These are phyloP conservation scores for Antrodiella citrinella DNA, from an alignment of 768 basidiomycete species.

Conservation along the genomic window DNA sequence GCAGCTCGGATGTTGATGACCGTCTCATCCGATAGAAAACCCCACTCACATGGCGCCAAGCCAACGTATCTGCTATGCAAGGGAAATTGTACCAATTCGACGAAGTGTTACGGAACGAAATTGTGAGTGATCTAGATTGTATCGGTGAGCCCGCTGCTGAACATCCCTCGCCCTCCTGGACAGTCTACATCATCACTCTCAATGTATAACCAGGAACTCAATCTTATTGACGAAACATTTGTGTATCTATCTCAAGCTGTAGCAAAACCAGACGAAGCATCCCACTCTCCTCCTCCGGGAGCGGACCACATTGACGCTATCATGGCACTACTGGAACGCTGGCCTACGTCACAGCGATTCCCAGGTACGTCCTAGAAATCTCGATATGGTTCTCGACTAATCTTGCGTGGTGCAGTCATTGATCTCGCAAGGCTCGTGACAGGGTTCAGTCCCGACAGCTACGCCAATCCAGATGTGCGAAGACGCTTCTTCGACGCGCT, in stretches of 20 bases:
- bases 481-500: constrained; percentile 52
- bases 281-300: constrained; percentile 28
- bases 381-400: background rate
- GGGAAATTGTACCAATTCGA: constrained; percentile 72
- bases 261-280: constrained; percentile 20
- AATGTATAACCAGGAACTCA: constrained; percentile 58
- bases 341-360: constrained; percentile 68
- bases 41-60: constrained; percentile 78
- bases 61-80: constrained; percentile 70
- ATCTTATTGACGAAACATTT: constrained; percentile 54
- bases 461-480: constrained; percentile 35
- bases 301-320: constrained; percentile 50
- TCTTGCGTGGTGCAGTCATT: constrained; percentile 45
- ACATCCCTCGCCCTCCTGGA: background rate
- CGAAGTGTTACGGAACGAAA: constrained; percentile 56
- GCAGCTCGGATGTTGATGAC: background rate
- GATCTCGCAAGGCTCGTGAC: constrained; percentile 76
- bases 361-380: constrained; percentile 45
- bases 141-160: too few relatives aligned
- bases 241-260: constrained; percentile 45
- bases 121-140: constrained; percentile 36
- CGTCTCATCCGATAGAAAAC: constrained; percentile 38
- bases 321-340: constrained; percentile 57
- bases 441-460: constrained; percentile 50
- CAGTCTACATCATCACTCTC: constrained; percentile 69